A percentile compares a stretch with the other conserved stretches of the same genome.
Conservation (phyloP, 805 yeast genomes). For the Torulaspora microellipsoides region DNA sequence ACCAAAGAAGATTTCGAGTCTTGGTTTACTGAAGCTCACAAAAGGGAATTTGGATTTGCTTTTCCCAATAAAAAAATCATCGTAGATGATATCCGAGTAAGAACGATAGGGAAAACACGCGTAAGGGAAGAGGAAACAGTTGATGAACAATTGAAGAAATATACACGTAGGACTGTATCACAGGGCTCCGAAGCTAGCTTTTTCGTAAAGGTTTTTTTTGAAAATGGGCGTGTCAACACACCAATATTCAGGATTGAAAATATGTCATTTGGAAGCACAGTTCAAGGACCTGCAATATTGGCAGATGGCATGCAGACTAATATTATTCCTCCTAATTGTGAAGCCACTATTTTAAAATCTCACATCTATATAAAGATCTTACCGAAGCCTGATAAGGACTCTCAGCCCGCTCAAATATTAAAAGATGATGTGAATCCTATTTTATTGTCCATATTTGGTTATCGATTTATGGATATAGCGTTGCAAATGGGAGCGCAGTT, state of each 20-base stretch:
- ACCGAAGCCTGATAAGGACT: constrained; percentile 9
- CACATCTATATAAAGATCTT: constrained; percentile 49
- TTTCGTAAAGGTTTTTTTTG: constrained; percentile 53
- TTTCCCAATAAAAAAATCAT: constrained; percentile 52
- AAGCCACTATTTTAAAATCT: constrained; percentile 50
- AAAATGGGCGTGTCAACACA: constrained; percentile 44
- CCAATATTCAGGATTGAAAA: constrained; percentile 52
- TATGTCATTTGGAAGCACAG: constrained; percentile 46
- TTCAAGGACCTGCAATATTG: constrained; percentile 69
- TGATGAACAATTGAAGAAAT: constrained; percentile 48
- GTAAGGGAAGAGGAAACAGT: constrained; percentile 39
- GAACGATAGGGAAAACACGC: constrained; percentile 62
- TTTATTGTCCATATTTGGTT: constrained; percentile 68
- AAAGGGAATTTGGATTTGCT: constrained; percentile 68
- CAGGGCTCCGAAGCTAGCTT: constrained; percentile 30
- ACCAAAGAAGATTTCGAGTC: constrained; percentile 32
- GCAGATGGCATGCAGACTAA: constrained; percentile 80
- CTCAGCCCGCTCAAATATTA: constrained; percentile 12
- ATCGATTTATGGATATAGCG: constrained; percentile 84
- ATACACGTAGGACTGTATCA: constrained; percentile 26
- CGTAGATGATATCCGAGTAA: constrained; percentile 68
- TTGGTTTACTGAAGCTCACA: constrained; percentile 51
- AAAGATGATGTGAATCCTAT: constrained; percentile 56
- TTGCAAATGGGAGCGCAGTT: constrained; percentile 83
- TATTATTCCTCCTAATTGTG: constrained; percentile 57